Conservation (phyloP, 1,139 yeast genomes). For the Yamadazyma membranifaciens region DNA sequence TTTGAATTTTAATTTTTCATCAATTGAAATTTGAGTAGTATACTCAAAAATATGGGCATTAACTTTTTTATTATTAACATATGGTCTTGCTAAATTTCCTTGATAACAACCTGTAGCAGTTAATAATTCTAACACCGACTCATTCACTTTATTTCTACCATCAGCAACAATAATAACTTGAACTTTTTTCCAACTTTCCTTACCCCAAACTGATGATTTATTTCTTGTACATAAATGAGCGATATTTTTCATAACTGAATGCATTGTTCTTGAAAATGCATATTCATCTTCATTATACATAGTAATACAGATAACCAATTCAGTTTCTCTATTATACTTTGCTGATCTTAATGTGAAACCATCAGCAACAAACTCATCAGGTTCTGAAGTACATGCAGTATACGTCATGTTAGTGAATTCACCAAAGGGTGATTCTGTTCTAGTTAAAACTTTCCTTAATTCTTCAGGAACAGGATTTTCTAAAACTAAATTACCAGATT, state of each 20-base stretch:
- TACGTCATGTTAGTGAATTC: constrained; percentile 94
- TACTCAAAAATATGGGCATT: constrained; percentile 92
- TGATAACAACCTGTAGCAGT: constrained; percentile 96
- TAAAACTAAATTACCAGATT: constrained; percentile 76
- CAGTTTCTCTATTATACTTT: constrained; percentile 83
- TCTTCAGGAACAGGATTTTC: constrained; percentile 95
- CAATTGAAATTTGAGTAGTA: constrained; percentile 85
- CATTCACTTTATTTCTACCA: constrained; percentile 84
- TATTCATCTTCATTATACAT: constrained; percentile 95
- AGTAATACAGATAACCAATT: constrained; percentile 83
- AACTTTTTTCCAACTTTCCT: constrained; percentile 92
- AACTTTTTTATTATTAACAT: constrained; percentile 85
- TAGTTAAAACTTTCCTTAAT: constrained; percentile 70
- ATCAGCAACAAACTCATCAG: constrained; percentile 72
- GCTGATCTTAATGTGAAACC: constrained; percentile 88
- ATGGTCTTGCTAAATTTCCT: constrained; percentile 93
- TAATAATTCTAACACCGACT: constrained; percentile 77
- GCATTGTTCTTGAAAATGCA: constrained; percentile 87
- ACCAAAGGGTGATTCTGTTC: constrained; percentile 73
- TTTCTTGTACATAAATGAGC: constrained; percentile 81
- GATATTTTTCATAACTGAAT: constrained; percentile 87
- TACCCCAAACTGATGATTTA: constrained; percentile 88
- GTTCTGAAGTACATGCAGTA: constrained; percentile 89
- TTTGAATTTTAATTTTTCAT: constrained; percentile 79
- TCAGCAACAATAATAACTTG: constrained; percentile 90